Conservation (phyloP, 129 eudicot genomes). For the Artemisia annua region DNA sequence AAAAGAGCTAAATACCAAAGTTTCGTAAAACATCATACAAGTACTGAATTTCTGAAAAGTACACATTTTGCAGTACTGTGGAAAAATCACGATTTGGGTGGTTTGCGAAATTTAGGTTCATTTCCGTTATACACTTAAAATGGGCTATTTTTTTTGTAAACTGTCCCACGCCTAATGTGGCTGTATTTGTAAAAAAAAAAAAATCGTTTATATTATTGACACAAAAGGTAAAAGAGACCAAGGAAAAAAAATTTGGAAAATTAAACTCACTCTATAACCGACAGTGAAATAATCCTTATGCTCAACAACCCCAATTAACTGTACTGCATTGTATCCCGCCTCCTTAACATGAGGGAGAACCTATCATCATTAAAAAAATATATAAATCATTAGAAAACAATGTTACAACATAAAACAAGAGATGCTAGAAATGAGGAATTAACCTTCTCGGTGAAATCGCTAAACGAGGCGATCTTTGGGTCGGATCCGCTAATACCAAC, state of each 20-base stretch:
- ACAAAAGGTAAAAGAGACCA: not conserved
- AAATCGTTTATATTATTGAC: too few relatives aligned
- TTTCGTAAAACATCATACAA: not conserved
- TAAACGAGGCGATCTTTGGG: slow-evolving; percentile 70
- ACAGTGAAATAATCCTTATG: slow-evolving; percentile 93
- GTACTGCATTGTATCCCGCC: slow-evolving; percentile 92
- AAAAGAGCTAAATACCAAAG: not conserved
- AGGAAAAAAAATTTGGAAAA: slow-evolving; percentile 9
- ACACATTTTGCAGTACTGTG: too few relatives aligned
- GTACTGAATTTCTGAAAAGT: not conserved
- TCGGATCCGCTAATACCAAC: slow-evolving; percentile 87
- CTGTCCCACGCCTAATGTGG: too few relatives aligned
- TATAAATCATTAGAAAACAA: not conserved
- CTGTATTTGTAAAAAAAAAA: too few relatives aligned
- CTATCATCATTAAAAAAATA: slow-evolving; percentile 30
- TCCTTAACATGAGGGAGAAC: slow-evolving; percentile 83
- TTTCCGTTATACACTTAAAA: too few relatives aligned
- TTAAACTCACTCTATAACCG: slow-evolving; percentile 87
- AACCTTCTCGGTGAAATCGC: slow-evolving; percentile 70
- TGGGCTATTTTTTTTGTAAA: too few relatives aligned
- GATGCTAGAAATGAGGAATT: slow-evolving; percentile 12
- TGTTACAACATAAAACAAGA: slow-evolving; percentile 16
- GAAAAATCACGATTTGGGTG: too few relatives aligned
- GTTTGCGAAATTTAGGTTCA: too few relatives aligned
- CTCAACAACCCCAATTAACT: slow-evolving; percentile 89